These are phyloP conservation scores for Cicer bijugum DNA, from an alignment of 306 rosid genomes.

Conservation along the genomic window DNA sequence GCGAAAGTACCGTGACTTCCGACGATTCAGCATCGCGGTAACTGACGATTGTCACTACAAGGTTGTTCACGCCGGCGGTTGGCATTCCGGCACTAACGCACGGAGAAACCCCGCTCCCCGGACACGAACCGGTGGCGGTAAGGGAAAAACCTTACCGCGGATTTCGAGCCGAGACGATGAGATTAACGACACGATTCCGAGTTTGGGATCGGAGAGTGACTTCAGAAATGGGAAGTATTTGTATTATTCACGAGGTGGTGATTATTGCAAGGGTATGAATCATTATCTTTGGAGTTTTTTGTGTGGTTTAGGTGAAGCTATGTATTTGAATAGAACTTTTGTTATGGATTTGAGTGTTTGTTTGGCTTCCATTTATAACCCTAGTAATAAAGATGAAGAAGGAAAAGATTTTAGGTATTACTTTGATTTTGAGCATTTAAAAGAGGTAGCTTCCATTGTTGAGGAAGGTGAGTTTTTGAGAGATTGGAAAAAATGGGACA, in stretches of 20 bases:
- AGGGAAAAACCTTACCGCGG: conserved; percentile 10
- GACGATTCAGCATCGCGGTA: conserved; percentile 63
- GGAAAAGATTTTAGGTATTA: conserved; percentile 95
- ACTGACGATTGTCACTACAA: conserved; percentile 70
- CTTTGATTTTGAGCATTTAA: conserved; percentile 96
- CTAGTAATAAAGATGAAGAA: conserved; percentile 77
- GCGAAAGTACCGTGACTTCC: conserved; percentile 94
- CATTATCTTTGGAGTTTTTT: conserved; percentile 94
- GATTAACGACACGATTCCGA: conserved; percentile 92
- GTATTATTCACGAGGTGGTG: conserved; percentile 97
- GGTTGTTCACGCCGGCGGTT: conserved; percentile 74
- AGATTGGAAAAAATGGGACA: conserved; percentile 94
- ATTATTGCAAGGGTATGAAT: conserved; percentile 97
- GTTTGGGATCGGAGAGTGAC: conserved; percentile 70
- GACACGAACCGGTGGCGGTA: neutral
- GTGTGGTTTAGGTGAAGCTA: conserved; percentile 98
- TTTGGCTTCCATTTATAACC: conserved; percentile 70
- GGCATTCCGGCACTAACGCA: conserved; percentile 93
- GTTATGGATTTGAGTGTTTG: conserved; percentile 95
- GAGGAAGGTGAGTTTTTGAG: conserved; percentile 86
- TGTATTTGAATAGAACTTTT: conserved; percentile 89
- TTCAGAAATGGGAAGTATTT: conserved; percentile 87
- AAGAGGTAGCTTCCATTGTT: conserved; percentile 78
- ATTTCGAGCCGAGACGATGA: conserved; percentile 62
- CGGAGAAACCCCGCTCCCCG: conserved; percentile 46